Percentiles rank a stretch among this genome's conserved stretches.
Conservation (phyloP, 2,329 filamentous ascomycete genomes). For the Apiospora sp. region DNA sequence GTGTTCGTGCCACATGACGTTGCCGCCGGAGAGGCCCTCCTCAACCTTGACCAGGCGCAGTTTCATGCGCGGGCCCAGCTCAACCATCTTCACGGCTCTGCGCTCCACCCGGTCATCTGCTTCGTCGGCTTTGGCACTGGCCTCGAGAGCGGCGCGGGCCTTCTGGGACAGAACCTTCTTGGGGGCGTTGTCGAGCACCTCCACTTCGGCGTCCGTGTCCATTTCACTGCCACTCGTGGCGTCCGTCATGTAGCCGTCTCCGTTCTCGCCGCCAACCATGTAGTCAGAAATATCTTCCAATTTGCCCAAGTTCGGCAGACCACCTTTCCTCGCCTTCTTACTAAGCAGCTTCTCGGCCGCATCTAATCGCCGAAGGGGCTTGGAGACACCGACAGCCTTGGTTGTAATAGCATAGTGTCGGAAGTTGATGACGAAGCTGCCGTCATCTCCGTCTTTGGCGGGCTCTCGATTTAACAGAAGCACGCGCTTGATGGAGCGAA, state of each 20-base stretch:
- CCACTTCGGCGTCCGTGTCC: slow-evolving; percentile 95
- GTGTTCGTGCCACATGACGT: slow-evolving; percentile 97
- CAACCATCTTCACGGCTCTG: slow-evolving; percentile 88
- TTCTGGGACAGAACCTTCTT: slow-evolving; percentile 65
- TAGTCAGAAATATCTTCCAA: slow-evolving; percentile 95
- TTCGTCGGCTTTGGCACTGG: slow-evolving; percentile 50
- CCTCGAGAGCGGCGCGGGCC: slow-evolving; percentile 55
- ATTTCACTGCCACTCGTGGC: slow-evolving; percentile 86
- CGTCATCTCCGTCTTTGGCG: slow-evolving; percentile 57
- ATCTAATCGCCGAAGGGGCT: slow-evolving; percentile 82
- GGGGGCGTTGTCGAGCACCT: slow-evolving; percentile 73
- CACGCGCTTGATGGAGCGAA: slow-evolving; percentile 91
- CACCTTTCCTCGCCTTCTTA: slow-evolving; percentile 70
- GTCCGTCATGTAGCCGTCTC: slow-evolving; percentile 86
- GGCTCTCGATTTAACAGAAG: slow-evolving; percentile 87
- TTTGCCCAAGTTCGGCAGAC: slow-evolving; percentile 87
- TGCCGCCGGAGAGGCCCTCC: slow-evolving; percentile 88
- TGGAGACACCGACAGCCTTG: slow-evolving; percentile 83
- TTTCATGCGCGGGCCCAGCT: slow-evolving; percentile 89
- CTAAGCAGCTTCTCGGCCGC: slow-evolving; percentile 80
- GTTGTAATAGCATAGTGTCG: slow-evolving; percentile 96
- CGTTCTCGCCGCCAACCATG: slow-evolving; percentile 82
- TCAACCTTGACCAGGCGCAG: slow-evolving; percentile 94
- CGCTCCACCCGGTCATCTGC: slow-evolving; percentile 73
- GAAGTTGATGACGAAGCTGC: slow-evolving; percentile 83